Base-by-base conservation (phyloP, 192 early-diverging fungal genomes). In the Mortierella alpina region DNA sequence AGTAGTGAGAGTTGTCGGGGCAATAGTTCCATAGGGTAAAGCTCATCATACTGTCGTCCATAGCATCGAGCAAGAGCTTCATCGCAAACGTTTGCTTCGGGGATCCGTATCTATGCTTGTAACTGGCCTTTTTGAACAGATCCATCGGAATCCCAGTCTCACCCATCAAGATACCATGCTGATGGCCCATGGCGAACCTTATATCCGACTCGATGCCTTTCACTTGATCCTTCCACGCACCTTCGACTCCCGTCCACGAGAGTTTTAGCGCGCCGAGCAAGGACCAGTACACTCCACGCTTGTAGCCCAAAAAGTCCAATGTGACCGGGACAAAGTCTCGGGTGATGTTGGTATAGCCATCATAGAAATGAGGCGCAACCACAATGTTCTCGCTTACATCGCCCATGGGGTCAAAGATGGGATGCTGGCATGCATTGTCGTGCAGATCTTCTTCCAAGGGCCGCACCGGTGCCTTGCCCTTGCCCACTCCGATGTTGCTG, bases 11-110 rank as follows among this genome's bases (percentile, higher is more conserved):
- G 22, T 87, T 89, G 50, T 86, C 88, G 5, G 84, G 78, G 14
- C 79, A 82, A 66, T 89, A 89, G 23, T 86, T 86, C 88, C 88
- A 89, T 0, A 89, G 63, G 9, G 86, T 84, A 55, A 77, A 87
- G 49, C 84, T 83, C 41, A 89, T 17, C 51, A 86, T 70, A 40
- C 71, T 79, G 2, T 46, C 61, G 56, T 89, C 88, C 59, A 87
- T 68, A 2, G 88, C 88, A 59, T 87, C 78, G 9, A 89, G 40
- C 53, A 82, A 68, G 22, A 85, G 65, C 66, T 85, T 78, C 80
- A 86, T 81, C 1, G 86, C 86, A 56, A 82, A 83, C 23, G 75
- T 66, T 51, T 89, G 88, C 22, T 79, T 63, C 1, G 87, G 83
- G 5, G 61, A 41, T 7, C 84, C 82, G 10, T 63, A 67, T 17